Conservation (phyloP, 805 yeast genomes). For the Scheffersomyces coipomensis region DNA sequence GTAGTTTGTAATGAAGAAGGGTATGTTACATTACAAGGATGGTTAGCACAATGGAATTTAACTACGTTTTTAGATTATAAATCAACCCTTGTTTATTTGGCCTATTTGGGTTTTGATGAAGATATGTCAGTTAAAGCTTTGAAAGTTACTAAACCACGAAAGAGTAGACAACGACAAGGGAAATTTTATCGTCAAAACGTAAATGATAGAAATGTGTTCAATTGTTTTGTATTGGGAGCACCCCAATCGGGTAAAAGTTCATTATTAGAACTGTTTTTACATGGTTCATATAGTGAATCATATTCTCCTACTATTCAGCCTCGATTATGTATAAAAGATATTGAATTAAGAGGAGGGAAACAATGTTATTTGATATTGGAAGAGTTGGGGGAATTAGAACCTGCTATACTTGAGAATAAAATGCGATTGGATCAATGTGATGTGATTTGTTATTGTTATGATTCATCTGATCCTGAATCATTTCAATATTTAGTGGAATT, state of each 20-base stretch:
- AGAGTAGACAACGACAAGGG: slow-evolving; percentile 65
- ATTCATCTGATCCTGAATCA: slow-evolving; percentile 94
- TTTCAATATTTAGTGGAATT: slow-evolving; percentile 78
- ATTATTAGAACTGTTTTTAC: slow-evolving; percentile 75
- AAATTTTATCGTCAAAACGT: slow-evolving; percentile 62
- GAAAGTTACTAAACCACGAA: slow-evolving; percentile 80
- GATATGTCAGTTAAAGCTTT: slow-evolving; percentile 36
- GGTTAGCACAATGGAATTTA: slow-evolving; percentile 99
- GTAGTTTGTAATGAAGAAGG: slow-evolving; percentile 91
- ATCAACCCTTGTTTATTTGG: slow-evolving; percentile 83
- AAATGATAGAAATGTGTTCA: slow-evolving; percentile 85
- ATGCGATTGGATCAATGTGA: slow-evolving; percentile 80
- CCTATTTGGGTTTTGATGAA: slow-evolving; percentile 84
- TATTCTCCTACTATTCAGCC: slow-evolving; percentile 85
- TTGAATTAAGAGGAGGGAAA: slow-evolving; percentile 91
- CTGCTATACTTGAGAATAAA: slow-evolving; percentile 74
- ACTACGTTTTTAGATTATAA: slow-evolving; percentile 84
- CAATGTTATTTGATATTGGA: slow-evolving; percentile 90
- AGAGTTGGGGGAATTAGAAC: slow-evolving; percentile 85
- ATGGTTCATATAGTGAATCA: slow-evolving; percentile 64
- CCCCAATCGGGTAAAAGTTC: slow-evolving; percentile 87
- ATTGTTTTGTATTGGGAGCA: slow-evolving; percentile 84
- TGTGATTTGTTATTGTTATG: slow-evolving; percentile 85
- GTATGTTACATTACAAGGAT: slow-evolving; percentile 89
- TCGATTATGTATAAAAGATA: slow-evolving; percentile 82